Conservation (phyloP, 139 green algal genomes). For the Auxenochlorella pyrenoidosa region DNA sequence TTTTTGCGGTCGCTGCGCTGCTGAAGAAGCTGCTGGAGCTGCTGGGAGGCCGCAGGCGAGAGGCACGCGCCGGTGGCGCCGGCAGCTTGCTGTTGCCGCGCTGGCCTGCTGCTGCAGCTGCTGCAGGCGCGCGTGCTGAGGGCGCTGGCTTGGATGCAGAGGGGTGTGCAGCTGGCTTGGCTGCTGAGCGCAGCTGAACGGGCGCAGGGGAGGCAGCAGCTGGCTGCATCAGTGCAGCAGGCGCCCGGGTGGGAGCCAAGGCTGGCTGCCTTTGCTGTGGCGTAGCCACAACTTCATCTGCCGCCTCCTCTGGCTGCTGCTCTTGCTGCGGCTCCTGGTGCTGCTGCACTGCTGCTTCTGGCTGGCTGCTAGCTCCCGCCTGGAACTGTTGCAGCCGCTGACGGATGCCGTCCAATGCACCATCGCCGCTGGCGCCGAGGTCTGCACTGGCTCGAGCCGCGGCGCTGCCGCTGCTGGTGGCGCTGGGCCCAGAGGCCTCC, state of each 20-base stretch:
- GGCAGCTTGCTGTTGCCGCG: not conserved
- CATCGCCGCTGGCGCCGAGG: not conserved
- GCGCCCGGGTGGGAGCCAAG: no score
- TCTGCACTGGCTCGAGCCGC: not conserved
- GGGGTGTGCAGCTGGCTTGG: not conserved
- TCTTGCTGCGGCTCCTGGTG: not conserved
- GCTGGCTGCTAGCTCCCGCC: no score
- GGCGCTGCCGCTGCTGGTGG: not conserved
- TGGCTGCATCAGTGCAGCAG: not conserved
- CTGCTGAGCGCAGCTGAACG: not conserved
- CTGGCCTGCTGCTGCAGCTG: not conserved
- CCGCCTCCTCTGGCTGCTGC: no score
- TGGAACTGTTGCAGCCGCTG: not conserved
- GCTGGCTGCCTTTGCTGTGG: not conserved
- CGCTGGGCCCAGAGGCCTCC: not conserved
- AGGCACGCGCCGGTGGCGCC: not conserved
- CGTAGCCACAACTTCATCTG: not conserved
- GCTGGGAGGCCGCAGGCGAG: conserved; percentile 23
- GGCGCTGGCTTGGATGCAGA: not conserved
- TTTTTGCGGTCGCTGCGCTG: not conserved
- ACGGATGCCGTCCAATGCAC: not conserved
- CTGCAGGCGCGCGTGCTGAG: not conserved
- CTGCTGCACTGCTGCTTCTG: not conserved
- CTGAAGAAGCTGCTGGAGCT: conserved; percentile 31
- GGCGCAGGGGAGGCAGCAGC: not conserved